Percentiles rank a stretch among this genome's conserved stretches.
These are phyloP conservation scores for Suillus fuscotomentosus DNA, from an alignment of 768 basidiomycete species.

Conservation along the genomic window DNA sequence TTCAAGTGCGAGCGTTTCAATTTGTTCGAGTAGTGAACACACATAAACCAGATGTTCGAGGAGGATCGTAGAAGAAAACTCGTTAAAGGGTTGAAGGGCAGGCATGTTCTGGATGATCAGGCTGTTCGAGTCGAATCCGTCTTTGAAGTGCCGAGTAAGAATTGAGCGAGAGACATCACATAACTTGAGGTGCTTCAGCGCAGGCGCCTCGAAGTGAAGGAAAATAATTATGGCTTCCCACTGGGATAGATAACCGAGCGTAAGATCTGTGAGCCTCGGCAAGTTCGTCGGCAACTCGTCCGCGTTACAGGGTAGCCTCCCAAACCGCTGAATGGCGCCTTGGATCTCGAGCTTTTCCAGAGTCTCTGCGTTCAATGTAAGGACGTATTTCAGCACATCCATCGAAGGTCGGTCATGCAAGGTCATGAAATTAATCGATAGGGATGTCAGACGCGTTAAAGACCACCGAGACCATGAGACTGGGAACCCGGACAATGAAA, in stretches of 20 bases:
- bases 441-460: constrained; percentile 6
- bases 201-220: background rate
- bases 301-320: background rate
- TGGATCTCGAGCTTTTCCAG: constrained; percentile 9
- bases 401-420: constrained; percentile 1
- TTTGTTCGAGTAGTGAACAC: background rate
- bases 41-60: constrained; percentile 1
- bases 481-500: background rate
- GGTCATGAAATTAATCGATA: constrained; percentile 8
- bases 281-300: background rate
- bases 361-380: background rate
- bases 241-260: constrained; percentile 7
- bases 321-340: background rate
- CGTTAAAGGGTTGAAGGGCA: background rate
- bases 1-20: constrained; percentile 5
- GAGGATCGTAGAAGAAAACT: constrained; percentile 4
- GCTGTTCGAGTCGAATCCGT: too few relatives aligned
- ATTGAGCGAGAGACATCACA: constrained; percentile 1
- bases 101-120: background rate
- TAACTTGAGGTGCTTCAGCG: constrained; percentile 7
- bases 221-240: constrained; percentile 5
- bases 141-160: background rate
- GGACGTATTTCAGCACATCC: background rate
- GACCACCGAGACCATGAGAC: constrained; percentile 8
- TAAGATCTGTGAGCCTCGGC: constrained; percentile 6